Evolutionary conservation across 257 asterid species (phyloP), one percentile per base, ranked within the genome.

Genomic region (Buddleja alternifolia): DNA sequence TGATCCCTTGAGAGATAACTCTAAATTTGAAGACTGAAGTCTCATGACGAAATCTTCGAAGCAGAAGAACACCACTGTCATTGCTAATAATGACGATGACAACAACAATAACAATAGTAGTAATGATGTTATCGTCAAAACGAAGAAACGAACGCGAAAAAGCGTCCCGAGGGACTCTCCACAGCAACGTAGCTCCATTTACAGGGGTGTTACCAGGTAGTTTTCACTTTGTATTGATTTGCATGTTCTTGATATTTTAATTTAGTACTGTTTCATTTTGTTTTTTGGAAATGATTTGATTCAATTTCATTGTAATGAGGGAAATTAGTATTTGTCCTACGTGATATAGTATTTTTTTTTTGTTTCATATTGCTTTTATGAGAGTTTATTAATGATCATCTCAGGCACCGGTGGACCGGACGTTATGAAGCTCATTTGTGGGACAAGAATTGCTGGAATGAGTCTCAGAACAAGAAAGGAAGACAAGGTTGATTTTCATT

Each of bases 401-500:
- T 50, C 71, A 89, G 96, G 74, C 94, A 89, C 74, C 72, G 96
- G 45, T 89, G 94, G 96, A 89, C 96, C 0, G 96, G 96, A 23
- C 81, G 96, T 8, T 89, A 83, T 34, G 96, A 89, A 80, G 96
- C 96, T 75, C 96, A 89, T 81, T 55, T 89, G 66, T 89, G 94
- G 96, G 96, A 89, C 78, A 89, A 89, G 66, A 85, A 89, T 19
- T 80, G 92, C 70, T 89, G 96, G 96, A 89, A 85, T 59, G 84
- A 86, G 65, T 55, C 94, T 0, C 94, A 86, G 61, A 86, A 77
- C 75, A 86, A 89, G 80, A 89, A 89, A 80, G 96, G 94, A 71
- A 84, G 85, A 81, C 96, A 89, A 86, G 94, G 94, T 86, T 58
- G n/a, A 17, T 39, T 21, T 44, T 20, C 0, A 7, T 8, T n/a